phyloP scores from a whole-genome alignment of 2,329 filamentous ascomycete genomes.

The Pseudopyricularia cyperi region DNA sequence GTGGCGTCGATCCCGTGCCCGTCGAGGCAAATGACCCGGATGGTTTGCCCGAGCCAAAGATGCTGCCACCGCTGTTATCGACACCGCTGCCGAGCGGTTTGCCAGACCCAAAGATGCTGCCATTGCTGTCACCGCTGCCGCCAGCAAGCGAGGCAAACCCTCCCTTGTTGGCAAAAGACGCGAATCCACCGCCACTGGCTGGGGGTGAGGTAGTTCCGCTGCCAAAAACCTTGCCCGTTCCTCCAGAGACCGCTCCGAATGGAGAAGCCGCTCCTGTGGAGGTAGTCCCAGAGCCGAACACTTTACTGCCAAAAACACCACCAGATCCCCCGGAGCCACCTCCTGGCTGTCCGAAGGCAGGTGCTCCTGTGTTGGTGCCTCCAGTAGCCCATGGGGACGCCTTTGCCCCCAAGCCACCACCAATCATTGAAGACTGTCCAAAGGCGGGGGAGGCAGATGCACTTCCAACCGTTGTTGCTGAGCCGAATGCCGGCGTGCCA shows the following conservation, averaged over 20 bases:
- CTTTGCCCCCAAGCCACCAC: conserved; percentile 24
- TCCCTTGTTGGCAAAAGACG: conserved; percentile 14
- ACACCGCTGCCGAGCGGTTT: conserved; percentile 18
- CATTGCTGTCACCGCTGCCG: conserved; percentile 13
- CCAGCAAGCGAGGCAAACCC: conserved; percentile 39
- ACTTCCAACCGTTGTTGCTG: conserved; percentile 25
- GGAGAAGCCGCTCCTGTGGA: no score
- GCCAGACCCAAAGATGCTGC: conserved; percentile 25
- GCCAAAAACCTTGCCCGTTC: conserved; percentile 16
- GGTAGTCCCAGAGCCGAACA: no score
- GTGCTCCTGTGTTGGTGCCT: conserved; percentile 19
- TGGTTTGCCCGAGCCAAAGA: conserved; percentile 27
- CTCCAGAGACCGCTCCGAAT: conserved; percentile 15
- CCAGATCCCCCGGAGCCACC: conserved; percentile 20
- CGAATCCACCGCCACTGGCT: conserved; percentile 11
- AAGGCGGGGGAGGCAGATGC: conserved; percentile 36
- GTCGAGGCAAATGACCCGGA: conserved; percentile 20
- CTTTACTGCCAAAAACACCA: conserved; percentile 3
- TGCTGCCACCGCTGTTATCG: conserved; percentile 19
- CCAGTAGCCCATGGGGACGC: conserved; percentile 39
- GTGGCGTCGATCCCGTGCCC: conserved; percentile 12
- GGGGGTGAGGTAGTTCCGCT: conserved; percentile 10
- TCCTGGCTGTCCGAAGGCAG: conserved; percentile 42
- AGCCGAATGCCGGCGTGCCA: conserved; percentile 21
- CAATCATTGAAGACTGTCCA: conserved; percentile 31